Evolutionary conservation across 2,329 filamentous ascomycete species (phyloP), one percentile per base, ranked within the genome.

Genomic region (Alternaria brassicicola): DNA sequence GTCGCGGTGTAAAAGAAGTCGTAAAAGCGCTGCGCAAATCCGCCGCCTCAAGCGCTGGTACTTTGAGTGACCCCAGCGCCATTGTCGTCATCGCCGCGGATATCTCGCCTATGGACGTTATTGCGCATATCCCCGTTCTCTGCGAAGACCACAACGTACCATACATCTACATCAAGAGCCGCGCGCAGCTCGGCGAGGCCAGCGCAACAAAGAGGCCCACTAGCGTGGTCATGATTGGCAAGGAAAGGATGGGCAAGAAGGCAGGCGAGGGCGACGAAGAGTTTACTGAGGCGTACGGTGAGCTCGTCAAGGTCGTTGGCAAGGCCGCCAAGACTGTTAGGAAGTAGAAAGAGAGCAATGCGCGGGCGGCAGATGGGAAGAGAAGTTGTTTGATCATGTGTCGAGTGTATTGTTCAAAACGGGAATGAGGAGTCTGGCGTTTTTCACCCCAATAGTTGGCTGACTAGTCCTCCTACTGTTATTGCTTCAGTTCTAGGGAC

Each of bases 111-210:
- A 94, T 95, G 89, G 95, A 99, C 80, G 95, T 99, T 78, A 97
- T 99, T 82, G 95, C 92, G 60, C 95, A 99, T 82, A 91, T 99
- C 67, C 95, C 95, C 72, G 91, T 99, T 57, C 89, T 98, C 57
- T 98, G 95, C 85, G 95, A 99, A 83, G 94, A 98, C 82, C 93
- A 97, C 85, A 92, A 91, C 80, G 92, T 97, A 60, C 95, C 95
- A 31, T 99, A 98, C 82, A 88, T 99, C 79, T 99, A 96, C 79
- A 91, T 99, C 71, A 88, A 89, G 61, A 96, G 91, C 73, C 89
- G 95, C 70, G 94, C 93, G 61, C 94, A 98, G 82, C 88, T 99
- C 57, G 95, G 95, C 74, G 91, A 92, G 68, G 94, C 95, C 3
- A 93, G 93, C 61, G 91, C 89, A 78, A 99, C 95, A 48, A 99